phyloP scores from a whole-genome alignment of 495 filamentous ascomycete genomes.

The Venustampulla echinocandica region DNA sequence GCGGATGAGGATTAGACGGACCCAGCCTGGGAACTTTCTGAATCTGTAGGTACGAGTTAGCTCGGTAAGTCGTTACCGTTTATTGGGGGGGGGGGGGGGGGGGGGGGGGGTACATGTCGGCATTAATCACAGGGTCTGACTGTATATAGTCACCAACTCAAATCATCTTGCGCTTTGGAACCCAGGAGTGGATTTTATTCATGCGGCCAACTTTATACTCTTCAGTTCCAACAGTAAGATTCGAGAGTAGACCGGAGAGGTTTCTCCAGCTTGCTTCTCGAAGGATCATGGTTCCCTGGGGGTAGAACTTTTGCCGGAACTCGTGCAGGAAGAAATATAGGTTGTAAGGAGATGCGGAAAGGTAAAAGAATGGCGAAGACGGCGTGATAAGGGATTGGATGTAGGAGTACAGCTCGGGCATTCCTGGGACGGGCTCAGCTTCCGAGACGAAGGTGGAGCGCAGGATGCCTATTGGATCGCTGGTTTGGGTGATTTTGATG shows the following conservation, averaged over 20 bases:
- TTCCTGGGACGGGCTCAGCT: conserved; percentile 61
- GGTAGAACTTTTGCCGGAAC: conserved; percentile 63
- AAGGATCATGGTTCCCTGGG: conserved; percentile 69
- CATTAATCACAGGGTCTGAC: conserved; percentile 85
- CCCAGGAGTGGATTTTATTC: conserved; percentile 61
- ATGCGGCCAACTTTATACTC: conserved; percentile 82
- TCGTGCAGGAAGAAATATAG: conserved; percentile 78
- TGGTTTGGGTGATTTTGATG: conserved; percentile 84
- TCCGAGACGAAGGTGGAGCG: conserved; percentile 73
- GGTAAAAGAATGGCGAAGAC: conserved; percentile 76
- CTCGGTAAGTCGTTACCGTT: too few relatives aligned
- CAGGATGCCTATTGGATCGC: conserved; percentile 67
- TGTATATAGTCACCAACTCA: conserved; percentile 88
- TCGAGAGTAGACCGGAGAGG: conserved; percentile 66
- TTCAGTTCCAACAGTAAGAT: conserved; percentile 71
- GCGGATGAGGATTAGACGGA: conserved; percentile 72
- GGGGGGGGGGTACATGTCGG: conserved; percentile 46
- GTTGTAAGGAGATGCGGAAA: conserved; percentile 92
- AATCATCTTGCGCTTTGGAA: conserved; percentile 71
- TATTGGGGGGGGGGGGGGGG: too few relatives aligned
- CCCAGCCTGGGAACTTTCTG: conserved; percentile 55
- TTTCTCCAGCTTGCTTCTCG: conserved; percentile 87
- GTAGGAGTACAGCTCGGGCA: conserved; percentile 72
- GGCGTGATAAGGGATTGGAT: conserved; percentile 46
- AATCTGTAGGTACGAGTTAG: conserved; percentile 27